Base-by-base conservation (phyloP, 2,329 filamentous ascomycete genomes). In the Fusarium nanum region DNA sequence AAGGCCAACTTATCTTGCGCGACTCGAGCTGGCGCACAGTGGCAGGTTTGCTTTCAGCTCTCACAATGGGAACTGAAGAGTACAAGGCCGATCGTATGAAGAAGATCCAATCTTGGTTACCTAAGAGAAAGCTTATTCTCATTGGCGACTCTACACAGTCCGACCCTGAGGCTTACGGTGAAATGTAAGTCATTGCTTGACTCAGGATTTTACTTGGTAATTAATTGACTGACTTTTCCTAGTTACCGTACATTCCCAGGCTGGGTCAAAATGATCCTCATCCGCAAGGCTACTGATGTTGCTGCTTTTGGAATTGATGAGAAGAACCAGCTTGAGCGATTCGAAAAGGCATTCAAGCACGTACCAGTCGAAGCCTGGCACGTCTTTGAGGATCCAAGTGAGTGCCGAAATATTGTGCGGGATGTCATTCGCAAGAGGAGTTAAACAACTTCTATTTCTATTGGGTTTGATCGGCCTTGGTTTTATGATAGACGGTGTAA, bases 141-240 rank as follows among this genome's bases (percentile, higher is more conserved):
- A 90, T 98, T 70, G 95, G 95, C 1, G 95, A 98, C 80, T 95
- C 91, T 41, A 98, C 94, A 0, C 95, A 98, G 80, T 91, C 89
- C 27, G 95, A 98, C 74, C 94, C 95, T 0, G 95, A 98, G 78
- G 89, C 93, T 0, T 98, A 98, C 76, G 94, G 91, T 28, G 90
- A 94, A 72, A 89, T 93, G 80, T 94, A 86, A 79, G 85, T 79
- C 23, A 8, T 4, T 16, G 4, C 20, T 30, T 6, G 14, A 44
- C n/a, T 18, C 3, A 2, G 11, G 1, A 5, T 18, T 7, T n/a
- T 59, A 32, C 72, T 20, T 27, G 16, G 34, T 11, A 37, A 37
- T 37, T 37, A 18, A 37, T n/a, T 37, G 32, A 41, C 49, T 77
- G 56, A 77, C 45, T 6, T 5, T 2, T 12, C 16, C 7, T 10